Percentiles rank a stretch among this genome's conserved stretches.
phyloP scores from a whole-genome alignment of 345 rosid species.

The Euphorbia peplus region DNA sequence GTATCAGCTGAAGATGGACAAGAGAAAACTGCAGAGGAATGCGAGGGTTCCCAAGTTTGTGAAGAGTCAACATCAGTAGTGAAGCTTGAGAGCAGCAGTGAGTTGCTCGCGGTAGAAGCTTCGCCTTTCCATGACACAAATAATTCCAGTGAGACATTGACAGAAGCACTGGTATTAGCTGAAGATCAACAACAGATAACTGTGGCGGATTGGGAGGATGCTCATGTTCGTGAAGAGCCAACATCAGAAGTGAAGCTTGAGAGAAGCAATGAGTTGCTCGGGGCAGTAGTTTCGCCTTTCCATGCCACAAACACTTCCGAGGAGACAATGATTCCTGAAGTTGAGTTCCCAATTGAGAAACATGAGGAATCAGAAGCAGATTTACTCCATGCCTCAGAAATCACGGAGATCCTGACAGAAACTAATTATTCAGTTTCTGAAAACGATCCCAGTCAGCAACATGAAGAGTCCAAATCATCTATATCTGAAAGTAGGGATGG shows the following conservation, averaged over 20 bases:
- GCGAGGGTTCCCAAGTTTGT: conserved; percentile 9
- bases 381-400: not conserved
- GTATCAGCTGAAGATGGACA: conserved; percentile 12
- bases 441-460: conserved; percentile 11
- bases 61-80: conserved; percentile 11
- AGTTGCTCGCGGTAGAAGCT: conserved; percentile 14
- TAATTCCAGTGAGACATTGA: conserved; percentile 5
- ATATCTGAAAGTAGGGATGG: conserved; percentile 14
- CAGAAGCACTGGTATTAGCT: not conserved
- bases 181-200: conserved; percentile 18
- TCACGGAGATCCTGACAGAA: conserved; percentile 5
- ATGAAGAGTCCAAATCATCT: conserved; percentile 12
- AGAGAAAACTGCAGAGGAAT: conserved; percentile 5
- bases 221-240: conserved; percentile 14
- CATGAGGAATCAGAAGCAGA: conserved; percentile 12
- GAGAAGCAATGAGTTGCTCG: conserved; percentile 14
- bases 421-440: conserved; percentile 1
- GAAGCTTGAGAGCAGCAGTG: conserved; percentile 18
- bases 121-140: conserved; percentile 12
- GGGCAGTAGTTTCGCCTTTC: conserved; percentile 14
- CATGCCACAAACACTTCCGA: conserved; percentile 6
- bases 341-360: conserved; percentile 3
- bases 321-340: conserved; percentile 4
- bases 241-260: conserved; percentile 19
- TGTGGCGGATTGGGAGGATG: not conserved